Evolutionary conservation across 108 stramenopile species (phyloP), one percentile per base, ranked within the genome.

Genomic region (Phaeodactylum tricornutum): DNA sequence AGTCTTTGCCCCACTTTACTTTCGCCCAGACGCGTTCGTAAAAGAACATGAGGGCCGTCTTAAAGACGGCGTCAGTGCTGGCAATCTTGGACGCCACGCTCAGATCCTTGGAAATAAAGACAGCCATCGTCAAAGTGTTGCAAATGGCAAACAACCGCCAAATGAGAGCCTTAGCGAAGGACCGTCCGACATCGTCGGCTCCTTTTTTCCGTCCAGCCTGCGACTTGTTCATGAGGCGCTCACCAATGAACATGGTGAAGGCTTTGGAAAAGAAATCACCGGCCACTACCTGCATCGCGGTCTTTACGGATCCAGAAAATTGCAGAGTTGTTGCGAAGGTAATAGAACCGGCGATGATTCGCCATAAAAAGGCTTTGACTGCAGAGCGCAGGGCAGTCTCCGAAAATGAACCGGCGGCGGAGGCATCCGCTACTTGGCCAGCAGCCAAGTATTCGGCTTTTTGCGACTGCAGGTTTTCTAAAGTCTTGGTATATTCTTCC

Each of bases 231-330:
- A 94, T 95, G 36, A 96, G 48, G 23, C 96, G 71, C 57, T 96
- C 93, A 29, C 96, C 96, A 52, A 92, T 55, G 60, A 93, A 96
- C 93, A 96, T 95, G 42, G 91, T 92, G 43, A 80, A 82, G 22
- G 88, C 64, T 67, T 96, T 96, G 47, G 81, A 86, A 50, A 93
- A 77, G 55, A 96, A 96, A 50, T 96, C 96, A 0, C 90, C 91
- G 4, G 81, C 90, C 16, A 96, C 95, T 62, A 96, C 90, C 23
- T 85, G 71, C 43, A 93, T 60, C 28, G 95, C 91, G 11, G 81
- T 79, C 36, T 62, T 47, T 26, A 87, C 8, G 29, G 68, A 69
- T 52, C 78, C 73, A 6, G 85, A 83, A 57, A 88, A 89, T 46
- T 61, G 66, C 15, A 89, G 47, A 34, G 80, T 69, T 9, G 87